These are phyloP conservation scores for Rhodofomes roseus DNA, from an alignment of 1,284 basidiomycete genomes.

Conservation along the genomic window DNA sequence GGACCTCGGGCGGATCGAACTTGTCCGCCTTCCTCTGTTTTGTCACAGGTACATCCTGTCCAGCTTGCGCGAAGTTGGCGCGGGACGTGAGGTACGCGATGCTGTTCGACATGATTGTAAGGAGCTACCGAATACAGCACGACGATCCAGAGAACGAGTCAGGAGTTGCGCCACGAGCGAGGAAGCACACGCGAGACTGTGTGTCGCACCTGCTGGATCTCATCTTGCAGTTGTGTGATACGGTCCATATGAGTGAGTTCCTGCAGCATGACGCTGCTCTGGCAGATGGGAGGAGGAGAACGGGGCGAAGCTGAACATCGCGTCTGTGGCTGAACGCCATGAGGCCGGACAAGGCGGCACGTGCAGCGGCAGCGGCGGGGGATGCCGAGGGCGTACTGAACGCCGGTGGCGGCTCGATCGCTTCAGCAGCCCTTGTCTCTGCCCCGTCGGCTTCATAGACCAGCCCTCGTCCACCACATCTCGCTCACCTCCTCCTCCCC, in stretches of 20 bases:
- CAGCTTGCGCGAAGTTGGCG: conserved; percentile 71
- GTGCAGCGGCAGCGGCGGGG: neutral
- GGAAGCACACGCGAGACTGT: neutral
- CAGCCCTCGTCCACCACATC: neutral
- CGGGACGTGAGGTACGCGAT: conserved; percentile 72
- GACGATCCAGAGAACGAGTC: neutral
- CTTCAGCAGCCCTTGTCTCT: neutral
- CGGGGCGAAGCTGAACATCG: neutral
- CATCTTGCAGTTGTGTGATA: conserved; percentile 85
- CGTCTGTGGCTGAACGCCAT: neutral
- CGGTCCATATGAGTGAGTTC: conserved; percentile 86
- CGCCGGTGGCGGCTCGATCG: conserved; percentile 1
- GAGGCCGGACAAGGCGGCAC: neutral
- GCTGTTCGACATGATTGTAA: conserved; percentile 78
- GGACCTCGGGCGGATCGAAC: conserved; percentile 64
- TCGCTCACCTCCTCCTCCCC: neutral
- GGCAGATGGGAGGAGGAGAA: conserved; percentile 4
- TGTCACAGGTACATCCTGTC: conserved; percentile 68
- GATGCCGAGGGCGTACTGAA: neutral
- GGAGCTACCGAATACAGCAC: conserved; percentile 38
- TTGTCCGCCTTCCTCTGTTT: conserved; percentile 69
- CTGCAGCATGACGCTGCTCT: conserved; percentile 72
- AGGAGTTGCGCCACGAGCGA: neutral
- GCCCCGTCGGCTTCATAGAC: neutral
- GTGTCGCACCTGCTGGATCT: conserved; percentile 69